phyloP scores from a whole-genome alignment of 1,139 yeast genomes.

The Geotrichum bryndzae region DNA sequence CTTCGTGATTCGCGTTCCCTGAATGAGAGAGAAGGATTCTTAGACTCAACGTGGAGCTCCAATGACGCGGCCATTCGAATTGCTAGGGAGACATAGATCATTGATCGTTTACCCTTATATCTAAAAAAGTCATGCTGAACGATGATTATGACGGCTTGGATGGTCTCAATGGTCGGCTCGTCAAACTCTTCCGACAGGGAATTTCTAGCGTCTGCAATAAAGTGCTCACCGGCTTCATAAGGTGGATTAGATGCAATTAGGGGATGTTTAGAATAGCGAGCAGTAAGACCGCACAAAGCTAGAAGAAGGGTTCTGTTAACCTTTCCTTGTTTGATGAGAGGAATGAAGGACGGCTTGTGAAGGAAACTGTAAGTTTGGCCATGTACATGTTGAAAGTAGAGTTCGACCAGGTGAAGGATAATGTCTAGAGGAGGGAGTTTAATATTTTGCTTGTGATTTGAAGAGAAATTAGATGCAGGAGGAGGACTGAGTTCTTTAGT shows the following conservation, averaged over 20 bases:
- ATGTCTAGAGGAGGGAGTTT: constrained; percentile 23
- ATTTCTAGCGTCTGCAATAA: constrained; percentile 30
- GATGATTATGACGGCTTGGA: constrained; percentile 35
- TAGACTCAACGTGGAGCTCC: constrained; percentile 31
- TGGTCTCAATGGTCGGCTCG: constrained; percentile 35
- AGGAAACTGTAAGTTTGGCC: constrained; percentile 37
- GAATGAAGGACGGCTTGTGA: constrained; percentile 35
- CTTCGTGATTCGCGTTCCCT: constrained; percentile 35
- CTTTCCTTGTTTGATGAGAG: constrained; percentile 28
- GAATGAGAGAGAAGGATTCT: constrained; percentile 27
- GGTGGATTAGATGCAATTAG: constrained; percentile 22
- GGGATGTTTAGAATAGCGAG: constrained; percentile 37
- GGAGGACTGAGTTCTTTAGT: constrained; percentile 11
- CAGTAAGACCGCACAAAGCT: constrained; percentile 36
- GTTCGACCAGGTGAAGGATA: constrained; percentile 28
- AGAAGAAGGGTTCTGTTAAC: constrained; percentile 32
- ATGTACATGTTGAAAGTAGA: constrained; percentile 34
- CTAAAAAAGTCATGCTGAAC: constrained; percentile 37
- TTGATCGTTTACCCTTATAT: constrained; percentile 34
- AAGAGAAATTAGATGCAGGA: neutral
- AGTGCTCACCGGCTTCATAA: constrained; percentile 34
- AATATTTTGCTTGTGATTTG: neutral
- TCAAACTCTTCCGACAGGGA: constrained; percentile 32
- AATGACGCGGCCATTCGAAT: constrained; percentile 36
- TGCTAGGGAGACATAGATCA: constrained; percentile 36